A percentile compares a stretch with the other conserved stretches of the same genome.
phyloP scores from a whole-genome alignment of 352 stramenopile species.

The Phytophthora nicotianae region DNA sequence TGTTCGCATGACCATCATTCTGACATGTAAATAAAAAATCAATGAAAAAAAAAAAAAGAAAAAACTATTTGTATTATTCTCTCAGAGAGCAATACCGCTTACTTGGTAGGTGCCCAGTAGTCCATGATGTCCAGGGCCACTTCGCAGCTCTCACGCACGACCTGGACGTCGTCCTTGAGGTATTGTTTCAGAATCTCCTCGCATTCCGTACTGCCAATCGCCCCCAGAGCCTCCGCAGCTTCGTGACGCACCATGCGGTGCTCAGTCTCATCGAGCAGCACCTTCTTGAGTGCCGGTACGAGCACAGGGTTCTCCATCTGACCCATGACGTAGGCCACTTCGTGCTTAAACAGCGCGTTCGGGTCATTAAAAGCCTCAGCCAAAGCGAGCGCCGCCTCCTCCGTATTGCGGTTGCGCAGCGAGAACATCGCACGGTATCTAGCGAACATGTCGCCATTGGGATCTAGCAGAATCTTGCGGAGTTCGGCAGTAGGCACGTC shows the following conservation, averaged over 20 bases:
- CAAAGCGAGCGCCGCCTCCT: slow-evolving; percentile 84
- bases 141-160: slow-evolving; percentile 96
- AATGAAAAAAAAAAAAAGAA: not conserved
- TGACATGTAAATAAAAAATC: not conserved
- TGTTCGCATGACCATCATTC: slow-evolving; percentile 45
- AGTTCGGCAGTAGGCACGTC: slow-evolving; percentile 79
- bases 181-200: slow-evolving; percentile 89
- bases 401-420: slow-evolving; percentile 95
- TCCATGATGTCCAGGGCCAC: slow-evolving; percentile 97
- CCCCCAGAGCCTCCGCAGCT: slow-evolving; percentile 95
- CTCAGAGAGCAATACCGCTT: too few relatives aligned
- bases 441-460: slow-evolving; percentile 87
- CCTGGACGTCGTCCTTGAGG: slow-evolving; percentile 73
- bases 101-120: slow-evolving; percentile 91
- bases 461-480: slow-evolving; percentile 89
- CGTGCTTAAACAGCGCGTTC: slow-evolving; percentile 89
- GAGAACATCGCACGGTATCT: slow-evolving; percentile 98
- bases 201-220: slow-evolving; percentile 93
- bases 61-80: slow-evolving; percentile 39
- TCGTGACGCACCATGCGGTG: slow-evolving; percentile 98
- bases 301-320: slow-evolving; percentile 92
- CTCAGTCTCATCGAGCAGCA: slow-evolving; percentile 90
- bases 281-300: slow-evolving; percentile 87
- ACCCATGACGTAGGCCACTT: slow-evolving; percentile 94
- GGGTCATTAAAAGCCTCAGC: slow-evolving; percentile 73